phyloP scores from a whole-genome alignment of 805 yeast species.

The Ogataea zsoltii region DNA sequence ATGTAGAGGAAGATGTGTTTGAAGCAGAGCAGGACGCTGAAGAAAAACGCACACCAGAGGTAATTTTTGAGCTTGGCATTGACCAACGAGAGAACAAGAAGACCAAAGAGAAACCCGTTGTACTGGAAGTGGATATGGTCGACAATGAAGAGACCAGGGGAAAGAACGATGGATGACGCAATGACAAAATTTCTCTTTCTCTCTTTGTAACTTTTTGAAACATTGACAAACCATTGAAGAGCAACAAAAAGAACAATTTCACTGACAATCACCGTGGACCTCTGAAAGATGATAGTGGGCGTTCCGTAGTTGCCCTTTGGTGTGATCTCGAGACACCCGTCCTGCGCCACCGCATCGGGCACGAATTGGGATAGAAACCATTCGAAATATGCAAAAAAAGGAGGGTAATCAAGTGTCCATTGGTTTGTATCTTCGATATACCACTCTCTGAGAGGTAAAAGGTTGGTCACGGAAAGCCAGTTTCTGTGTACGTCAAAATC shows the following conservation, averaged over 20 bases:
- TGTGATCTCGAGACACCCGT: constrained; percentile 77
- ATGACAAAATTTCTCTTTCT: constrained; percentile 64
- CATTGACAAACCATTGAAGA: constrained; percentile 68
- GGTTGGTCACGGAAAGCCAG: constrained; percentile 90
- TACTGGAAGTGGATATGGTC: constrained; percentile 98
- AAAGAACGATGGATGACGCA: constrained; percentile 77
- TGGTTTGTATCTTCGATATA: constrained; percentile 74
- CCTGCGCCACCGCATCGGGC: constrained; percentile 59
- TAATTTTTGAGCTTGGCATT: constrained; percentile 62
- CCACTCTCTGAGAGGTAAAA: constrained; percentile 78
- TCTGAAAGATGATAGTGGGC: constrained; percentile 82
- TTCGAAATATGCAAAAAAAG: constrained; percentile 95
- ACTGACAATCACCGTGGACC: constrained; percentile 74
- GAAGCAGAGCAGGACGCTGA: constrained; percentile 80
- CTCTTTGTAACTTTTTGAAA: constrained; percentile 37
- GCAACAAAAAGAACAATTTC: constrained; percentile 72
- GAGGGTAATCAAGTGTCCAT: constrained; percentile 98
- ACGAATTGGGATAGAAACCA: constrained; percentile 73
- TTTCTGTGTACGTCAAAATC: constrained; percentile 97
- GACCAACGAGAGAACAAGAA: constrained; percentile 71
- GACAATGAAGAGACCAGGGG: constrained; percentile 87
- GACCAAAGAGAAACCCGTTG: constrained; percentile 90
- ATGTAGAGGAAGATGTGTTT: constrained; percentile 91
- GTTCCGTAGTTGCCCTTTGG: constrained; percentile 66
- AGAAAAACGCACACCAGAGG: constrained; percentile 64